These are phyloP conservation scores for Botrytis tulipae DNA, from an alignment of 2,329 filamentous ascomycete species.

Conservation along the genomic window DNA sequence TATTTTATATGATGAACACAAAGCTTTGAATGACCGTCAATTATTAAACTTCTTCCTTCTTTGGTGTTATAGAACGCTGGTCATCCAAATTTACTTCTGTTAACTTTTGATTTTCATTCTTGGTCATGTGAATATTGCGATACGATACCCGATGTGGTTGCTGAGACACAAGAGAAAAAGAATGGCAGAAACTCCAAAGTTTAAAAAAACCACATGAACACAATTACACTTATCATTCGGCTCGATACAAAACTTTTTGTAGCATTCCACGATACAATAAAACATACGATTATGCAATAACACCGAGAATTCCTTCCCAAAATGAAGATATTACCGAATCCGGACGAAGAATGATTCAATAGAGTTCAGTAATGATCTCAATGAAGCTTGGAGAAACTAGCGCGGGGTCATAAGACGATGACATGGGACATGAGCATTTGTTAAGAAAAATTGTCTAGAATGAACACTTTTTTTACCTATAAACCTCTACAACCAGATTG, in stretches of 20 bases:
- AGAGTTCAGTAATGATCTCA: conserved; percentile 2
- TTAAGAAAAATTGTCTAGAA: neutral
- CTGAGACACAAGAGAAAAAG: neutral
- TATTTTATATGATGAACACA: neutral
- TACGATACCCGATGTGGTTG: neutral
- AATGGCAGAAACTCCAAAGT: neutral
- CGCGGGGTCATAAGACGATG: conserved; percentile 18
- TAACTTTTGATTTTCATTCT: neutral
- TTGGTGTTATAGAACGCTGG: too few species aligned
- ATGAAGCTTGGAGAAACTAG: neutral
- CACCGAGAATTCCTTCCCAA: conserved; percentile 3
- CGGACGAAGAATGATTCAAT: conserved; percentile 12
- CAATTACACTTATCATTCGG: neutral
- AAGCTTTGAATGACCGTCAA: neutral
- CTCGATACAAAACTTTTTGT: neutral
- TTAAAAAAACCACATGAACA: neutral
- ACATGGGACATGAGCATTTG: conserved; percentile 18
- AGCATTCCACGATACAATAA: neutral
- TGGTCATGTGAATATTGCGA: neutral
- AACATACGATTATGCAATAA: conserved; percentile 1
- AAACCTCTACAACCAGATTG: neutral
- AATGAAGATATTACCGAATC: neutral
- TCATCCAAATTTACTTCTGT: neutral
- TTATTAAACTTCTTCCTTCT: neutral
- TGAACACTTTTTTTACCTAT: neutral